Conservation (phyloP, 2,329 filamentous ascomycete species). For the Davidsoniella neocaledoniae region DNA sequence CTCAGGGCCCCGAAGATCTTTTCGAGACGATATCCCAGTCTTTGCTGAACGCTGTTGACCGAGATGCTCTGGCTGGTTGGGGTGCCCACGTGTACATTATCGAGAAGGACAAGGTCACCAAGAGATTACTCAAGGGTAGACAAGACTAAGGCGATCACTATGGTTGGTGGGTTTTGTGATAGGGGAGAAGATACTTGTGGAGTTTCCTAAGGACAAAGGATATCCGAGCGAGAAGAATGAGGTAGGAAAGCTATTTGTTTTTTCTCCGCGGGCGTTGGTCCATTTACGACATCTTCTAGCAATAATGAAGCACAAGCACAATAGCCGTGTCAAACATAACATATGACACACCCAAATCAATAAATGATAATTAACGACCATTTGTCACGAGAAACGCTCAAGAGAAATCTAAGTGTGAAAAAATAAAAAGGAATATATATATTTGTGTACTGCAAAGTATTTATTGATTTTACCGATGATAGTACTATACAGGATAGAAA, state of each 20-base stretch:
- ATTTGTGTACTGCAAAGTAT: too few species aligned
- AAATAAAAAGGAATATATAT: too few species aligned
- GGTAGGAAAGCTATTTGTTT: neutral
- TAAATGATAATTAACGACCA: slow-evolving; percentile 12
- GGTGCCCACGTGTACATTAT: slow-evolving; percentile 98
- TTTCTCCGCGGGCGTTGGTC: neutral
- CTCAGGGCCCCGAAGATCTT: slow-evolving; percentile 71
- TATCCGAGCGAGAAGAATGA: neutral
- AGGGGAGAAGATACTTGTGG: neutral
- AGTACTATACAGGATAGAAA: too few species aligned
- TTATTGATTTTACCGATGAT: too few species aligned
- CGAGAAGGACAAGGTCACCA: slow-evolving; percentile 99
- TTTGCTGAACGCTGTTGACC: slow-evolving; percentile 85
- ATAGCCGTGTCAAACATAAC: neutral
- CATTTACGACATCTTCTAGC: neutral
- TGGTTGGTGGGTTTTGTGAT: neutral
- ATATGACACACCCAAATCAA: neutral
- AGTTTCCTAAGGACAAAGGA: slow-evolving; percentile 4
- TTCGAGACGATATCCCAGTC: slow-evolving; percentile 98
- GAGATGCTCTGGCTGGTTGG: slow-evolving; percentile 94
- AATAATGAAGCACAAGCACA: neutral
- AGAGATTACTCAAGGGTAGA: slow-evolving; percentile 93
- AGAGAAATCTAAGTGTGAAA: neutral
- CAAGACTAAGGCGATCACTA: slow-evolving; percentile 50
- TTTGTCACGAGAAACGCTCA: neutral